Evolutionary conservation across 2,329 filamentous ascomycete species (phyloP).

Genomic region (Aspergillus sp.): DNA sequence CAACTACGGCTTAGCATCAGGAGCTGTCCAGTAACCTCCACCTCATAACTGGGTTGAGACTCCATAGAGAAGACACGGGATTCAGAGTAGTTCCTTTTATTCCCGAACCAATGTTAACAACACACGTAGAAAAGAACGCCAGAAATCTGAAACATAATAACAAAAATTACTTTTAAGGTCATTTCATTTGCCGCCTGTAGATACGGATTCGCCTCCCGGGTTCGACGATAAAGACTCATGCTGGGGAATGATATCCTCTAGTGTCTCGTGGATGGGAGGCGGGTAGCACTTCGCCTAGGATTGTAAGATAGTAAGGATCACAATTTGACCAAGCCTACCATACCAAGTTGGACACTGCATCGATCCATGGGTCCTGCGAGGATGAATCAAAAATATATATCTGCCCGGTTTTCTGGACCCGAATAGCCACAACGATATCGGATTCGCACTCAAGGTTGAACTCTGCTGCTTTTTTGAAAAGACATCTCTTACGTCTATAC

Average conservation of each 20-base stretch:
- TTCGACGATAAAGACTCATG: not conserved
- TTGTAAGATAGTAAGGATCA: not conserved
- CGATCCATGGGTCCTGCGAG: not conserved
- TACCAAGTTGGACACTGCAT: not conserved
- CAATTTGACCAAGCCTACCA: not conserved
- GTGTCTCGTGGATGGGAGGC: not conserved
- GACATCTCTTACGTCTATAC: slow-evolving; percentile 13
- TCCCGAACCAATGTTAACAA: too few relatives aligned
- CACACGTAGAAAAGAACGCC: too few relatives aligned
- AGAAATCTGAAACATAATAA: too few relatives aligned
- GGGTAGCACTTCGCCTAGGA: not conserved
- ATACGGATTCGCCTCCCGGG: not conserved
- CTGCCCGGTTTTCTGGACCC: slow-evolving; percentile 17
- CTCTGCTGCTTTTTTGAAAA: slow-evolving; percentile 22
- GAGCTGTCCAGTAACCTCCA: too few relatives aligned
- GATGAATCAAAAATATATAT: slow-evolving; percentile 21
- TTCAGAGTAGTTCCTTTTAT: too few relatives aligned
- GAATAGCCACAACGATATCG: slow-evolving; percentile 17
- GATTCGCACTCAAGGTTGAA: slow-evolving; percentile 19
- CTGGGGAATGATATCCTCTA: not conserved
- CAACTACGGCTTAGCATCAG: too few relatives aligned
- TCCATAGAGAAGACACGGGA: too few relatives aligned
- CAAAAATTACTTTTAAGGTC: too few relatives aligned
- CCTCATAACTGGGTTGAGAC: too few relatives aligned
- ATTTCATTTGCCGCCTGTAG: not conserved